Conservation (phyloP, 164 flowering plant species). For the Berberis vulgaris region DNA sequence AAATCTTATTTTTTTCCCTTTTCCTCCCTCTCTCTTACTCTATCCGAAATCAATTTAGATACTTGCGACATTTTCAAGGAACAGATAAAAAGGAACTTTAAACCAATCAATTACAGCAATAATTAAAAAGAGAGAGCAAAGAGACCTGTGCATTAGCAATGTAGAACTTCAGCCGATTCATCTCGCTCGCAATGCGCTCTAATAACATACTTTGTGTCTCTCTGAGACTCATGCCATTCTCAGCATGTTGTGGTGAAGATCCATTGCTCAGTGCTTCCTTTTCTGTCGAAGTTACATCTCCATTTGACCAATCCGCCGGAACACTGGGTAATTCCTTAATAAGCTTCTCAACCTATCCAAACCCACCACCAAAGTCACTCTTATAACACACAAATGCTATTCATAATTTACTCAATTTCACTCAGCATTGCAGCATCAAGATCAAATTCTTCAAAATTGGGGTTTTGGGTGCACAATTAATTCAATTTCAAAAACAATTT, state of each 20-base stretch:
- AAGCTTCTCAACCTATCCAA: constrained; percentile 33
- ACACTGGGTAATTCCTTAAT: constrained; percentile 29
- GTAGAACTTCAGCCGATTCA: constrained; percentile 93
- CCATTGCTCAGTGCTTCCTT: constrained; percentile 44
- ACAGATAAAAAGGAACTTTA: neutral
- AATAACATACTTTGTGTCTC: constrained; percentile 96
- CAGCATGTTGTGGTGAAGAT: constrained; percentile 36
- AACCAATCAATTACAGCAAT: no score
- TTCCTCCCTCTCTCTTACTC: neutral
- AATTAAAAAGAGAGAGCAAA: constrained; percentile 17
- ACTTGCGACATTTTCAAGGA: neutral
- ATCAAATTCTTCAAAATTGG: no score
- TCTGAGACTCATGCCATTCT: constrained; percentile 65
- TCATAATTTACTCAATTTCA: neutral
- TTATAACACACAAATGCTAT: neutral
- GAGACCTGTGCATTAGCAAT: constrained; percentile 85
- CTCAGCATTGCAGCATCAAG: no score
- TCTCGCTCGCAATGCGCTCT: constrained; percentile 98
- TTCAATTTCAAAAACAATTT: no score
- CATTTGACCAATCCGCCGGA: constrained; percentile 59
- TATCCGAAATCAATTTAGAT: neutral
- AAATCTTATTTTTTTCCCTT: neutral
- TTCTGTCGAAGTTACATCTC: constrained; percentile 32
- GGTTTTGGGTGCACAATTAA: no score
- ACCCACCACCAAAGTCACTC: neutral